These are phyloP conservation scores for Skeletonema grethae DNA, from an alignment of 108 stramenopile genomes.

Conservation along the genomic window DNA sequence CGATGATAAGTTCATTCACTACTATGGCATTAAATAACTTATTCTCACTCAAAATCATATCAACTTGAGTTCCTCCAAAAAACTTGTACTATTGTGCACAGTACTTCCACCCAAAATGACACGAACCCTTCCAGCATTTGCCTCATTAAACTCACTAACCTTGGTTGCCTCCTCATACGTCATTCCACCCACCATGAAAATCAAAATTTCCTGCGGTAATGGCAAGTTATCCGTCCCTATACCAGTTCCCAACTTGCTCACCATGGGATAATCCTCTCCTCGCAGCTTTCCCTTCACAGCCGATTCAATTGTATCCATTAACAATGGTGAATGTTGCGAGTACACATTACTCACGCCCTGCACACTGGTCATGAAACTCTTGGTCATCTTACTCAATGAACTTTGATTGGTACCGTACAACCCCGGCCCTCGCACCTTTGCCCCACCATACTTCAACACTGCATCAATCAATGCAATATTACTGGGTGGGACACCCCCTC, in stretches of 20 bases:
- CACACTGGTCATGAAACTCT: constrained; percentile 92
- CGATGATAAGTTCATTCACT: too few species aligned
- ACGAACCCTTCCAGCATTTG: constrained; percentile 63
- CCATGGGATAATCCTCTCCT: constrained; percentile 77
- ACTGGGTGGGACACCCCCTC: constrained; percentile 89
- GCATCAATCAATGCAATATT: constrained; percentile 92
- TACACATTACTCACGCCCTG: constrained; percentile 98
- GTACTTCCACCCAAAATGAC: constrained; percentile 93
- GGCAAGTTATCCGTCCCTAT: constrained; percentile 46
- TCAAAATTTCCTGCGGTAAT: constrained; percentile 79
- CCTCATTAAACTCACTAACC: constrained; percentile 84
- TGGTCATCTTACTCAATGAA: constrained; percentile 88
- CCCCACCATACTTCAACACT: constrained; percentile 87
- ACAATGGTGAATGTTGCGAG: constrained; percentile 94
- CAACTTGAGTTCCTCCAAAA: constrained; percentile 89
- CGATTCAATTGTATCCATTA: constrained; percentile 89
- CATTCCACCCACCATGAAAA: constrained; percentile 96
- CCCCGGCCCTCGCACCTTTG: constrained; percentile 81
- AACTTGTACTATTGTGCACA: constrained; percentile 95
- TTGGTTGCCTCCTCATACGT: constrained; percentile 97
- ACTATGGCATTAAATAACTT: too few species aligned
- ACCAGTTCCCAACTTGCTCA: constrained; percentile 44
- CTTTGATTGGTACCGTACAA: constrained; percentile 85
- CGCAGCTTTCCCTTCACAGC: constrained; percentile 88
- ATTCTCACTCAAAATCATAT: constrained; percentile 7